A percentile compares a stretch with the other conserved stretches of the same genome.
Conservation (phyloP, 306 rosid species). For the Gleditsia sinensis region DNA sequence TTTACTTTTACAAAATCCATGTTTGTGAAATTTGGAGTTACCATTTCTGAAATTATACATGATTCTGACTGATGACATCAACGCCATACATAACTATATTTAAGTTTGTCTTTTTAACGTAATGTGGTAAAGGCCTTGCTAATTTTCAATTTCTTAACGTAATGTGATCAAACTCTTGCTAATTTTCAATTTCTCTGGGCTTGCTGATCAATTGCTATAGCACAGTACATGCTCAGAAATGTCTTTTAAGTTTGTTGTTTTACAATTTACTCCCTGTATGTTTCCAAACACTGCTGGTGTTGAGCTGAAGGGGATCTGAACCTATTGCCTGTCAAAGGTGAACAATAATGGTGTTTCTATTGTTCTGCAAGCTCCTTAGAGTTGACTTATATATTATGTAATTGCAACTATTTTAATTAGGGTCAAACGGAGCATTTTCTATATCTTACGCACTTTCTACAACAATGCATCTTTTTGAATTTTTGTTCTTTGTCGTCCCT, state of each 20-base stretch:
- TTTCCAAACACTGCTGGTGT: background rate
- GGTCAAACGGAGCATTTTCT: background rate
- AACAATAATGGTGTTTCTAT: conserved; percentile 6
- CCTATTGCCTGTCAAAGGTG: background rate
- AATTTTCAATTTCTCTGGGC: background rate
- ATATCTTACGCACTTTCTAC: background rate
- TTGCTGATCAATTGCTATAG: background rate
- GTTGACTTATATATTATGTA: background rate
- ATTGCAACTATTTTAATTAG: background rate
- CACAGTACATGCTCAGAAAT: conserved; percentile 1
- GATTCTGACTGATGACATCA: background rate
- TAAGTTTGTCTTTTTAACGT: background rate
- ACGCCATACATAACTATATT: background rate
- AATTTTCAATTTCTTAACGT: background rate
- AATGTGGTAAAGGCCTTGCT: background rate
- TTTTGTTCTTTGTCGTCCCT: background rate
- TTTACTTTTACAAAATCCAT: background rate
- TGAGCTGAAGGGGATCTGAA: background rate
- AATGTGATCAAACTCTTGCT: background rate
- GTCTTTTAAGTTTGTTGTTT: background rate
- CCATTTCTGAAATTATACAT: background rate
- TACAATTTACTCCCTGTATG: background rate
- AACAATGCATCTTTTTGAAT: background rate
- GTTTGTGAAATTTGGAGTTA: background rate
- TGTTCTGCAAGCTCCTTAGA: background rate